Conservation (phyloP, 257 asterid genomes). For the Salvia hispanica region DNA sequence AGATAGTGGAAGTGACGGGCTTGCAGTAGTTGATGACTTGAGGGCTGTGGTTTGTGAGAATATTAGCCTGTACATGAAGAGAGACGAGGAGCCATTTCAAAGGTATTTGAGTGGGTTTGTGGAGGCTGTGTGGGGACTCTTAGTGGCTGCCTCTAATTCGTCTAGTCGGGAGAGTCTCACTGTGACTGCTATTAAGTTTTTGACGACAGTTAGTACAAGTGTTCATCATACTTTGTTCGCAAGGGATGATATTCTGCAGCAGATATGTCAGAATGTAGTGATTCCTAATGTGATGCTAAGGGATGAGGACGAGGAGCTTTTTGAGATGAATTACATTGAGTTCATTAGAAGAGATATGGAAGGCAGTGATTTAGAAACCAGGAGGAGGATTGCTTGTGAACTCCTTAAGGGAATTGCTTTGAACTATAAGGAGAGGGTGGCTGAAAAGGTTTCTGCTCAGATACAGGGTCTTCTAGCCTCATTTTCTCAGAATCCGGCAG, state of each 20-base stretch:
- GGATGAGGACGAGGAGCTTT: slow-evolving; percentile 95
- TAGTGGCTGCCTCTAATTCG: slow-evolving; percentile 65
- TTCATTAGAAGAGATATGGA: slow-evolving; percentile 96
- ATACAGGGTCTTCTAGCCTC: slow-evolving; percentile 64
- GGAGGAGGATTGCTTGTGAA: slow-evolving; percentile 98
- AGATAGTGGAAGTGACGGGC: slow-evolving; percentile 71
- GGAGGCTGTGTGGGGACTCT: slow-evolving; percentile 87
- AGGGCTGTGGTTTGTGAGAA: slow-evolving; percentile 91
- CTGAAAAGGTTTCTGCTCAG: slow-evolving; percentile 71
- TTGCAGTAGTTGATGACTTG: slow-evolving; percentile 75
- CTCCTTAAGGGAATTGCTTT: slow-evolving; percentile 90
- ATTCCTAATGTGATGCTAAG: slow-evolving; percentile 94
- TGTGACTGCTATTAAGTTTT: slow-evolving; percentile 85
- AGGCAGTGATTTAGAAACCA: slow-evolving; percentile 93
- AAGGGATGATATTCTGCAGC: slow-evolving; percentile 72
- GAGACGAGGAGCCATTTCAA: slow-evolving; percentile 78
- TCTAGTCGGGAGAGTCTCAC: slow-evolving; percentile 74
- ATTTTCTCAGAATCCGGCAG: slow-evolving; percentile 67
- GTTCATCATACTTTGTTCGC: slow-evolving; percentile 79
- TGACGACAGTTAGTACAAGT: slow-evolving; percentile 78
- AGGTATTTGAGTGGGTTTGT: slow-evolving; percentile 71
- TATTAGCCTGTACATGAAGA: slow-evolving; percentile 77
- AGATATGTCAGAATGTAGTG: slow-evolving; percentile 78
- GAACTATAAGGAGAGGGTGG: slow-evolving; percentile 76
- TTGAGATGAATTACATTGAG: slow-evolving; percentile 89